These are phyloP conservation scores for Epichloe sp. DNA, from an alignment of 2,329 filamentous ascomycete species.

Conservation along the genomic window DNA sequence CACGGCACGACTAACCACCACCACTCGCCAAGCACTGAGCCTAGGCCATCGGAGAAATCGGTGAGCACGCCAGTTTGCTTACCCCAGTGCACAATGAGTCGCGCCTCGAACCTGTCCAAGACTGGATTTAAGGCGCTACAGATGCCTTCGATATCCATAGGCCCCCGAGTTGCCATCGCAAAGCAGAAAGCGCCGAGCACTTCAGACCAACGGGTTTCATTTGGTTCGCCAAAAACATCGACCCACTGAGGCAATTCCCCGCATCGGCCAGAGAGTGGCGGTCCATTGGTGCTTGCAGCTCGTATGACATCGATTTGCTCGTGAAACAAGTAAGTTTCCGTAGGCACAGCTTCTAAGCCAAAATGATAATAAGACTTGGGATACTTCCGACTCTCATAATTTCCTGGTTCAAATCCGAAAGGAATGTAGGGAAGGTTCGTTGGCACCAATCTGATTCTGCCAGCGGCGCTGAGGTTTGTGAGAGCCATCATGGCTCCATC, in stretches of 20 bases:
- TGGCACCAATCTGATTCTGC: conserved; percentile 40
- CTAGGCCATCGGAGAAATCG: conserved; percentile 25
- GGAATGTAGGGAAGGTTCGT: conserved; percentile 47
- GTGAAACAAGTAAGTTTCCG: conserved; percentile 48
- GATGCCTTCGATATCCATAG: conserved; percentile 38
- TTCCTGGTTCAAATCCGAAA: conserved; percentile 57
- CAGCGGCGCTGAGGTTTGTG: conserved; percentile 49
- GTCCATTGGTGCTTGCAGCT: conserved; percentile 20
- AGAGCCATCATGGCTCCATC: conserved; percentile 56
- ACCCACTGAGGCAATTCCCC: conserved; percentile 59
- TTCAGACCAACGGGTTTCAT: conserved; percentile 50
- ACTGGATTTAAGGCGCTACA: conserved; percentile 42
- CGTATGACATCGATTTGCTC: conserved; percentile 32
- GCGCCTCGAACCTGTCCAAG: conserved; percentile 50
- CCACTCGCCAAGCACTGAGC: conserved; percentile 44
- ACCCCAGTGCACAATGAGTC: conserved; percentile 46
- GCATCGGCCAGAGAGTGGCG: conserved; percentile 28
- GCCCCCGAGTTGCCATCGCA: conserved; percentile 47
- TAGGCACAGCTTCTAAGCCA: conserved; percentile 45
- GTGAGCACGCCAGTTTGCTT: conserved; percentile 37
- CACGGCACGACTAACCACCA: conserved; percentile 48
- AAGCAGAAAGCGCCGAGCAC: conserved; percentile 50
- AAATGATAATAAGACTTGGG: conserved; percentile 55
- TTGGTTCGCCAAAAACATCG: conserved; percentile 49
- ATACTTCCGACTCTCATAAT: conserved; percentile 58